Conservation (phyloP, 305 asterid species). For the Stenogyne calaminthoides region DNA sequence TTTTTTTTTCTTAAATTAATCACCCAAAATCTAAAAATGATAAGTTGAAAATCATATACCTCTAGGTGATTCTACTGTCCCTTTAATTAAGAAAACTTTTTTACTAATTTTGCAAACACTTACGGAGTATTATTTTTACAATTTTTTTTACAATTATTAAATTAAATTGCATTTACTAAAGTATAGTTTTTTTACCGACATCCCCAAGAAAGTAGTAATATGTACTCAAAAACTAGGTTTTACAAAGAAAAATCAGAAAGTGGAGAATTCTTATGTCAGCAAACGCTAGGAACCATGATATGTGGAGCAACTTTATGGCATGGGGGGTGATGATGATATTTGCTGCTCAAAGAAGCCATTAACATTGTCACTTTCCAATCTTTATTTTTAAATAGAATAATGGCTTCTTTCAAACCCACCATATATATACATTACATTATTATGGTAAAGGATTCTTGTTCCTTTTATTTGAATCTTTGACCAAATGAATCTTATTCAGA, state of each 20-base stretch:
- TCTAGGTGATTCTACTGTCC: too few species aligned
- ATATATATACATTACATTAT: conserved; percentile 17
- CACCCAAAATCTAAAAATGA: too few species aligned
- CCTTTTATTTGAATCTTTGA: conserved; percentile 37
- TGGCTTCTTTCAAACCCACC: conserved; percentile 27
- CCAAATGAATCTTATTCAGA: conserved; percentile 39
- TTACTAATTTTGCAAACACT: too few species aligned
- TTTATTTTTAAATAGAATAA: conserved; percentile 7
- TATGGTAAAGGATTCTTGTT: conserved; percentile 31
- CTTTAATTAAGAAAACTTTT: too few species aligned
- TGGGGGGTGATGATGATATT: conserved; percentile 17
- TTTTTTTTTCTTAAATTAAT: too few species aligned
- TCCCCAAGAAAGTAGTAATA: too few species aligned
- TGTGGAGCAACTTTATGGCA: conserved; percentile 34
- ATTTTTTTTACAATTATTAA: too few species aligned
- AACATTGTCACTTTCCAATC: conserved; percentile 31
- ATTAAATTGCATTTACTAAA: too few species aligned
- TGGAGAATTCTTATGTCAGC: conserved; percentile 26
- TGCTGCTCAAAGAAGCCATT: conserved; percentile 1
- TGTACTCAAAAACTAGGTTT: too few species aligned
- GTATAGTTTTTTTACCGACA: too few species aligned
- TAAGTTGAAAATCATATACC: too few species aligned
- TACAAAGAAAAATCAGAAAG: not conserved
- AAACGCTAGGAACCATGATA: conserved; percentile 31
- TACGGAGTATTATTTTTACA: too few species aligned